Percentiles rank a stretch among this genome's conserved stretches.
phyloP scores from a whole-genome alignment of 768 basidiomycete genomes.

The Tephrocybe sp. region DNA sequence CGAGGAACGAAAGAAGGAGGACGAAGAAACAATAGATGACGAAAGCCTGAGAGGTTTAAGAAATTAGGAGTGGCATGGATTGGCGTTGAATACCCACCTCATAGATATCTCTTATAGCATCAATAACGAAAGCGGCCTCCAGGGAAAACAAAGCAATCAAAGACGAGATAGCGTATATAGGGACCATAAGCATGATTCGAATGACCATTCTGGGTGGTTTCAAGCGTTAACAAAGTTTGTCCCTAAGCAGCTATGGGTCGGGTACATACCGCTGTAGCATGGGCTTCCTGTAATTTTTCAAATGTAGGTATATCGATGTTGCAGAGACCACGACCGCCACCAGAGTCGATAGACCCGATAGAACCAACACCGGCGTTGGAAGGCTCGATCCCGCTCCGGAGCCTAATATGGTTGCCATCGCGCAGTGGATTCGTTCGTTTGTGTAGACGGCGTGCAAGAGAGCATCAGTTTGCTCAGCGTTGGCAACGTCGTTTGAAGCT shows the following conservation, averaged over 20 bases:
- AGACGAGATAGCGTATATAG: slow-evolving; percentile 88
- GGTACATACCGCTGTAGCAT: slow-evolving; percentile 65
- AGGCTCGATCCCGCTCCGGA: slow-evolving; percentile 62
- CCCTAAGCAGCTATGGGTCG: not conserved
- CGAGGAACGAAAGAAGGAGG: slow-evolving; percentile 79
- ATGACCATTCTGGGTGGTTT: slow-evolving; percentile 70
- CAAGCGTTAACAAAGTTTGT: not conserved
- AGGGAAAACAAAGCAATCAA: slow-evolving; percentile 92
- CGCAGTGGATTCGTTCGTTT: not conserved
- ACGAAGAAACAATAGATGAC: slow-evolving; percentile 94
- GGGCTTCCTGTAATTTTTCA: slow-evolving; percentile 87
- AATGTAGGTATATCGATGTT: slow-evolving; percentile 75
- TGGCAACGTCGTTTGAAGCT: not conserved
- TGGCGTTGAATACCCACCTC: slow-evolving; percentile 73
- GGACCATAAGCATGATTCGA: slow-evolving; percentile 96
- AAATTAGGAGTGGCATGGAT: too few species aligned
- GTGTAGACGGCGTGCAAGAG: not conserved
- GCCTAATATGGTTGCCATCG: slow-evolving; percentile 19
- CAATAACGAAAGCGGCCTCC: slow-evolving; percentile 95
- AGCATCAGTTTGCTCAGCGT: slow-evolving; percentile 1
- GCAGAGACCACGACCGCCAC: slow-evolving; percentile 74
- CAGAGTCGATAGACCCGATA: slow-evolving; percentile 63
- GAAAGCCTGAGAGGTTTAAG: slow-evolving; percentile 62
- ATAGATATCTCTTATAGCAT: slow-evolving; percentile 92
- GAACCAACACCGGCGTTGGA: slow-evolving; percentile 53